phyloP scores from a whole-genome alignment of 2,329 filamentous ascomycete species.

The Colletotrichum musicola region DNA sequence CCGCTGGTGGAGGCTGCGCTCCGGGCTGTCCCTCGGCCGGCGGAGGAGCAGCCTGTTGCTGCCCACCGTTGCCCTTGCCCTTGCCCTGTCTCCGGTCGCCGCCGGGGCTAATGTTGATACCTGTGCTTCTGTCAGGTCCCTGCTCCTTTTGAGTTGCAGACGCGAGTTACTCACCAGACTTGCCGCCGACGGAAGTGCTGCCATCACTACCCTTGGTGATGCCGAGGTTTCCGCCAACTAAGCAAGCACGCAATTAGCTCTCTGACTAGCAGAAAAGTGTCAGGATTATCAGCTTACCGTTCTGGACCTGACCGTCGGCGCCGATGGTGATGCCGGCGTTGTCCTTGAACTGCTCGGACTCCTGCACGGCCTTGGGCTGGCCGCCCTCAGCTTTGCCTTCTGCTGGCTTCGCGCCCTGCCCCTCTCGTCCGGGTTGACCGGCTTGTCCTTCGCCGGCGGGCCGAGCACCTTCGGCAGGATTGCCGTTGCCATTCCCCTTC shows the following conservation, averaged over 20 bases:
- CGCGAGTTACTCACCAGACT: conserved; percentile 15
- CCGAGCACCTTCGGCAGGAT: neutral
- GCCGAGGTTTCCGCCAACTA: conserved; percentile 33
- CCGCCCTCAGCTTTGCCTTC: neutral
- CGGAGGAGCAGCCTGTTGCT: conserved; percentile 4
- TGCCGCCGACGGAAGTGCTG: conserved; percentile 34
- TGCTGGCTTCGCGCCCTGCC: neutral
- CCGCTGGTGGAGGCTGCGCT: neutral
- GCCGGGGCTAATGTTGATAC: conserved; percentile 30
- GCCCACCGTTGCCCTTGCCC: neutral
- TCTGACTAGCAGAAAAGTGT: neutral
- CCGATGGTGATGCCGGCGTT: conserved; percentile 29
- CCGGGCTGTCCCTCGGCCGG: neutral
- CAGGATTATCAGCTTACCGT: neutral
- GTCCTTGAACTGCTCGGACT: conserved; percentile 35
- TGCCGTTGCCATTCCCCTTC: neutral
- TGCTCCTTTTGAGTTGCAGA: neutral
- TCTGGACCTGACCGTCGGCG: conserved; percentile 21
- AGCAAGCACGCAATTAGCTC: neutral
- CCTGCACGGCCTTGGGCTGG: conserved; percentile 28
- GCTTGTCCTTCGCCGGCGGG: conserved; percentile 7
- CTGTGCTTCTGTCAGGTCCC: neutral
- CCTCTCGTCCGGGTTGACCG: neutral
- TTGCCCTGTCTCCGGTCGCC: neutral
- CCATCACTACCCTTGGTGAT: conserved; percentile 36